Evolutionary conservation across 2,329 filamentous ascomycete genomes (phyloP), one percentile per base, ranked within the genome.

Genomic region (Aspergillus nomiae): DNA sequence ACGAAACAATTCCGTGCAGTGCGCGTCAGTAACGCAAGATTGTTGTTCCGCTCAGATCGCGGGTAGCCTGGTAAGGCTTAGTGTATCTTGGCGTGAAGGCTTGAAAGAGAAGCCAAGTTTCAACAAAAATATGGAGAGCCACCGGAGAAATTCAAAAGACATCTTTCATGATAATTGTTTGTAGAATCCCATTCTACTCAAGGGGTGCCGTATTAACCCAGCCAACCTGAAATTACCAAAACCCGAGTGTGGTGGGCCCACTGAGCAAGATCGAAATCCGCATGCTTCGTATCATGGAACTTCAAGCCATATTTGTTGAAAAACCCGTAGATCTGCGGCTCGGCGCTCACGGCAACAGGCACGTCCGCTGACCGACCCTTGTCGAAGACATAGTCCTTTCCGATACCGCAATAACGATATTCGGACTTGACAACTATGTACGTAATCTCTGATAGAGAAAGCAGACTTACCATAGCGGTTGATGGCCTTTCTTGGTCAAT

Each of bases 201-300:
- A 50, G 65, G 65, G 61, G 21, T 60, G 9, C 63, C 65, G 66
- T 12, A 67, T 34, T 65, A 70, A 62, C 9, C 61, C 63, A 34
- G 61, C 56, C 19, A 69, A 36, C 34, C 65, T 57, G 43, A 70
- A 70, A 2, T 57, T 4, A 3, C 68, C 67, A 57, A 68, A 70
- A 0, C 68, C 68, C 6, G 60, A 65, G 41, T 66, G 28, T 4
- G 61, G 57, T 2, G 65, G 1, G 68, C 65, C 58, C 61, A 70
- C 10, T 65, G 58, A 9, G 55, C 28, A 11, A 69, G 60, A 60
- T 70, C 67, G 3, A 69, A 61, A 60, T 69, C 67, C 3, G 59
- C 55, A 61, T 67, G 62, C 4, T 30, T 57, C 6, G 57, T 65
- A n/a, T 69, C 65, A n/a, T 63, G 24, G 21, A 68, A 24, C 21